A percentile compares a stretch with the other conserved stretches of the same genome.
Evolutionary conservation across 2,329 filamentous ascomycete genomes (phyloP).

Genomic region (Raffaelea ambrosiae): DNA sequence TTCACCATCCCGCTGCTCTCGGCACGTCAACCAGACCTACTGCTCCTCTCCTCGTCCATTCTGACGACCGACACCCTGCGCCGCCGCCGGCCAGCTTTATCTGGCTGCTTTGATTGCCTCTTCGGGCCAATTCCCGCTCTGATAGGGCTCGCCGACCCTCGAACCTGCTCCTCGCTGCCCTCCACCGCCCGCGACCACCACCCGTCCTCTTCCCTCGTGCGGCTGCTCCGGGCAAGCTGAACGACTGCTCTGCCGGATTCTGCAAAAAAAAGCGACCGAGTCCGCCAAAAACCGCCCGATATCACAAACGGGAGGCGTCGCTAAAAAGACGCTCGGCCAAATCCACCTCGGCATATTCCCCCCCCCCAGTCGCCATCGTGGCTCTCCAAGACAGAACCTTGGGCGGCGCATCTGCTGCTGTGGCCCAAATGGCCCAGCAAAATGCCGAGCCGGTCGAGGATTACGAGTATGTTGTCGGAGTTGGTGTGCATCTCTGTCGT

Average conservation of each 20-base stretch:
- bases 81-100: too few species aligned
- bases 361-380: slow-evolving; percentile 42
- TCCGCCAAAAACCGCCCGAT: background rate
- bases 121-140: background rate
- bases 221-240: too few species aligned
- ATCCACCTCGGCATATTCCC: background rate
- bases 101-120: too few species aligned
- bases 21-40: background rate
- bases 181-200: too few species aligned
- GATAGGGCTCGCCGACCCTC: background rate
- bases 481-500: too few species aligned
- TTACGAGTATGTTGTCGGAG: slow-evolving; percentile 48
- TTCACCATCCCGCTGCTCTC: background rate
- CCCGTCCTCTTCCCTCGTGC: too few species aligned
- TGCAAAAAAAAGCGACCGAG: too few species aligned
- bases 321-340: background rate
- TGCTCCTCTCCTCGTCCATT: too few species aligned
- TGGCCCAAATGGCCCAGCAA: slow-evolving; percentile 63
- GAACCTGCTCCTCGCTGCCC: background rate
- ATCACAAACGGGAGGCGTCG: background rate
- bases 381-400: slow-evolving; percentile 52
- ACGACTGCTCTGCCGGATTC: too few species aligned
- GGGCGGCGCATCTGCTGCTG: slow-evolving; percentile 57
- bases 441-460: slow-evolving; percentile 55
- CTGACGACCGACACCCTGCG: too few species aligned